Evolutionary conservation across 1,139 yeast genomes (phyloP).

Genomic region (Casaregolazyma suthepensis): DNA sequence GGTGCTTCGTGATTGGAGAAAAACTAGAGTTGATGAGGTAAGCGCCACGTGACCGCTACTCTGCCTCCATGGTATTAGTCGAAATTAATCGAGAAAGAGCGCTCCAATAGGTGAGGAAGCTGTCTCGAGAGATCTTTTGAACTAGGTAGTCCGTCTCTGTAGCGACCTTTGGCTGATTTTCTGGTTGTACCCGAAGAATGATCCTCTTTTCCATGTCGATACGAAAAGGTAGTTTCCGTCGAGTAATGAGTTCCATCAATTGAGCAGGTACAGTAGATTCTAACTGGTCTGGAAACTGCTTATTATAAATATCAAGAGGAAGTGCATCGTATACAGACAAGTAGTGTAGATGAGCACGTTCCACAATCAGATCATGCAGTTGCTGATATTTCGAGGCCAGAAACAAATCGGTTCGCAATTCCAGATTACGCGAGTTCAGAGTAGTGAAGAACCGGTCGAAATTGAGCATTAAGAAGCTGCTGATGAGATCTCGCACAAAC

Average conservation of each 20-base stretch:
- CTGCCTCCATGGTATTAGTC: background rate
- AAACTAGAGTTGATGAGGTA: background rate
- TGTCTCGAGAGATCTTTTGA: background rate
- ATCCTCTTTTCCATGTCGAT: constrained; percentile 2
- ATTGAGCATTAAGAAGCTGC: constrained; percentile 3
- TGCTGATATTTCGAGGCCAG: constrained; percentile 14
- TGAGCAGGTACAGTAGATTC: background rate
- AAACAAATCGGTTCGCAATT: constrained; percentile 16
- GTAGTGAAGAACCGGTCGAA: constrained; percentile 15
- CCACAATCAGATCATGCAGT: constrained; percentile 14
- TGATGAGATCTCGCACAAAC: constrained; percentile 10
- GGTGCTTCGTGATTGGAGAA: constrained; percentile 4
- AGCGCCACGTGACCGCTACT: background rate
- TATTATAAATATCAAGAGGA: constrained; percentile 10
- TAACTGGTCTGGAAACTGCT: constrained; percentile 2
- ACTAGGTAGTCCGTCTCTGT: background rate
- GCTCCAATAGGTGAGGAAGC: background rate
- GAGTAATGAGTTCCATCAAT: constrained; percentile 2
- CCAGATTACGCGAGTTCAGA: constrained; percentile 15
- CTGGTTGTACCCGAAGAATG: background rate
- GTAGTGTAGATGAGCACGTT: constrained; percentile 22
- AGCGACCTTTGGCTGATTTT: background rate
- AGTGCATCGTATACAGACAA: constrained; percentile 19
- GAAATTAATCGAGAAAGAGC: background rate
- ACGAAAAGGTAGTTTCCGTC: constrained; percentile 6